Base-by-base conservation (phyloP, 305 asterid genomes). In the Euphrasia arctica region DNA sequence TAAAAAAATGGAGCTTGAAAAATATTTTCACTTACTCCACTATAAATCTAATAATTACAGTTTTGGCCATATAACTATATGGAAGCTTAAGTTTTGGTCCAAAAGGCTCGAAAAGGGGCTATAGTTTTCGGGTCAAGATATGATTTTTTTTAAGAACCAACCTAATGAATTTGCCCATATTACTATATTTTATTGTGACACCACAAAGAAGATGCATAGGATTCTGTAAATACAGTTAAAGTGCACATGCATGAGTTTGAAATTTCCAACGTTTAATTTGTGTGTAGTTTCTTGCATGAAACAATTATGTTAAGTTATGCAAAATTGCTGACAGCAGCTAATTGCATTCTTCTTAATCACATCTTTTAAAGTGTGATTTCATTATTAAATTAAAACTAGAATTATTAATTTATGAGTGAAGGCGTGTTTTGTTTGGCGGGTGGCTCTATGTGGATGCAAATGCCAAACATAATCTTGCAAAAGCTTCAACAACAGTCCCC, bases 401-500 rank as follows among this genome's bases (percentile, higher is more conserved):
- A 69, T 41, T 28, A 65, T 25, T 18, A 63, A 61, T 45, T 13
- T 52, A 45, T 47, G 67, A 28, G 34, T 50, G 66, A 72, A 70
- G 67, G 79, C 58, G 75, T 59, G 67, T 71, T 15, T 13, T 71
- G 72, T 59, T 31, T 36, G 47, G 85, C 75, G 83, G 70, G 89
- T 77, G 93, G 93, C 91, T 84, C 96, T 69, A 86, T 80, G 84
- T 54, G 31, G 51, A 65, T 57, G 72, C 45, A 79, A 79, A 77
- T 12, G 62, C 76, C 80, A 77, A 75, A 69, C 11, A 48, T 48
- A 70, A 49, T 51, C 52, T 48, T 48, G 52, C 52, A 48, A 51
- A 68, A 64, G 65, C 75, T 63, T 60, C 79, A 79, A 55, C 68
- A 57, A 13, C 52, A 57, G 70, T 10, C 4, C 63, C 56, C 47